phyloP scores from a whole-genome alignment of 441 rosid species.

The Corymbia calophylla region DNA sequence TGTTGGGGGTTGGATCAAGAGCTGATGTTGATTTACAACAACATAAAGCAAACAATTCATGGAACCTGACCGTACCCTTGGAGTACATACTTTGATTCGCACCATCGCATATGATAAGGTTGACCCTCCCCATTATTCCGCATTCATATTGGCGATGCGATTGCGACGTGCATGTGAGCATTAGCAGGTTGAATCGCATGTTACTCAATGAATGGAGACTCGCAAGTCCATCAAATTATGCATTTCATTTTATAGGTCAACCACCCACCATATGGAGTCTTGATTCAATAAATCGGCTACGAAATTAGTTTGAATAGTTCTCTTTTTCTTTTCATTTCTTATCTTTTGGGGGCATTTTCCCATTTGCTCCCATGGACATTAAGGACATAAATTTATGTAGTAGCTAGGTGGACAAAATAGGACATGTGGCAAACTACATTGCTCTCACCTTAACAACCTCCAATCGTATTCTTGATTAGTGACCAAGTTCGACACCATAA shows the following conservation, averaged over 20 bases:
- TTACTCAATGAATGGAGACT: background rate
- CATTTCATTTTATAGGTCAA: background rate
- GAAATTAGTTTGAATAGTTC: background rate
- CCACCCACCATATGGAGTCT: background rate
- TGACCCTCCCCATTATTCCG: background rate
- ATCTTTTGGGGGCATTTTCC: background rate
- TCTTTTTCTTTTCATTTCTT: background rate
- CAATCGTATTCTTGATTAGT: background rate
- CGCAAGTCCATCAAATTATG: background rate
- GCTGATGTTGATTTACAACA: background rate
- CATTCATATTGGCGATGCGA: background rate
- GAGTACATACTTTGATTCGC: background rate
- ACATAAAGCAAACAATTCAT: background rate
- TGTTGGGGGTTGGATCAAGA: background rate
- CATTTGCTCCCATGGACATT: background rate
- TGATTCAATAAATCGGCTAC: background rate
- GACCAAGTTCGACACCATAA: background rate
- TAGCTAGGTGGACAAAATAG: background rate
- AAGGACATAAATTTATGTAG: background rate
- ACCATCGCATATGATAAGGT: background rate
- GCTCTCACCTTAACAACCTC: background rate
- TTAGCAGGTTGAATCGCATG: background rate
- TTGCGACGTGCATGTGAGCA: background rate
- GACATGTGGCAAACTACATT: background rate
- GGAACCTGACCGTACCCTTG: background rate